Percentiles rank a stretch among this genome's conserved stretches.
Conservation (phyloP, 2,329 filamentous ascomycete genomes). For the Lecanicillium sp. region DNA sequence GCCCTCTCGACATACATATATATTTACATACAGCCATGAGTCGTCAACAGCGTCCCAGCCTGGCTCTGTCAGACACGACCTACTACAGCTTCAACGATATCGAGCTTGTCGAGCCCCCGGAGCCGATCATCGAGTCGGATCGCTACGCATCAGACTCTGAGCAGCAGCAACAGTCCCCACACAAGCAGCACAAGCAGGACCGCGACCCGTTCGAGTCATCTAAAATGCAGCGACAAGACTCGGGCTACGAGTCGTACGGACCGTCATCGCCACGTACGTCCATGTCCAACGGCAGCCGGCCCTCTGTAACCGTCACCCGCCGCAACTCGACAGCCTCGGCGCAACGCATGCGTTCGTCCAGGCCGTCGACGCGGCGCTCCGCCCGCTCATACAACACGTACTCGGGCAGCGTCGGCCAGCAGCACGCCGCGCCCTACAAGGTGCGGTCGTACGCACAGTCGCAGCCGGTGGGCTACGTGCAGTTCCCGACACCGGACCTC, state of each 20-base stretch:
- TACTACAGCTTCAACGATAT: slow-evolving; percentile 51
- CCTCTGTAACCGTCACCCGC: slow-evolving; percentile 15
- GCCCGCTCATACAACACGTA: slow-evolving; percentile 29
- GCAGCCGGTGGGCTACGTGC: slow-evolving; percentile 38
- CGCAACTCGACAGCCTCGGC: slow-evolving; percentile 16
- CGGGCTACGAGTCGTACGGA: slow-evolving; percentile 50
- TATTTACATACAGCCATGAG: slow-evolving; percentile 21
- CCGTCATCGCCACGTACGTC: slow-evolving; percentile 31
- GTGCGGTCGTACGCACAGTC: slow-evolving; percentile 28
- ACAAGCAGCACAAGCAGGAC: slow-evolving; percentile 7
- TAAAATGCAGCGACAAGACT: slow-evolving; percentile 51
- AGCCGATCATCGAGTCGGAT: slow-evolving; percentile 21
- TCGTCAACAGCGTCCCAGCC: slow-evolving; percentile 29
- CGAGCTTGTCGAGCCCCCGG: slow-evolving; percentile 39
- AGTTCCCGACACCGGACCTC: slow-evolving; percentile 42
- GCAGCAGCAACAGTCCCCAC: slow-evolving; percentile 15
- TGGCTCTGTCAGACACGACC: slow-evolving; percentile 42
- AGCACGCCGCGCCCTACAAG: slow-evolving; percentile 25
- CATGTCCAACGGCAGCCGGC: slow-evolving; percentile 24
- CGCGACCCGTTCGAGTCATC: slow-evolving; percentile 19
- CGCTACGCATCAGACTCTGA: slow-evolving; percentile 7
- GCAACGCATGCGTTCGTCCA: slow-evolving; percentile 28
- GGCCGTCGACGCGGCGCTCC: slow-evolving; percentile 37
- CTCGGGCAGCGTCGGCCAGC: slow-evolving; percentile 21
- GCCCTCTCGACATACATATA: neutral